These are phyloP conservation scores for Globisporangium apiculatum DNA, from an alignment of 352 stramenopile genomes.

Conservation along the genomic window DNA sequence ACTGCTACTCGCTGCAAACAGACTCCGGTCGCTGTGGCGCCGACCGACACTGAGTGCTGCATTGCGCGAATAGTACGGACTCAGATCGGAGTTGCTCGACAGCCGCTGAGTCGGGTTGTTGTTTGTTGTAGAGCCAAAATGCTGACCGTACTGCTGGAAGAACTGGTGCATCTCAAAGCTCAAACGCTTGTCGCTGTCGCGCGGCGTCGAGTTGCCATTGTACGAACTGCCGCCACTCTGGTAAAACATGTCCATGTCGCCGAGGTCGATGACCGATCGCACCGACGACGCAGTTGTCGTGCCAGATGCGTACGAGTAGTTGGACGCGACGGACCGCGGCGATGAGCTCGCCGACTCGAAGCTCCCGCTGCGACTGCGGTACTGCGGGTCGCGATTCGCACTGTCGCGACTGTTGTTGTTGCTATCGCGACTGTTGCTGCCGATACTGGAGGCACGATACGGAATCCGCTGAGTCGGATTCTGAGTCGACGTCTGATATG, in stretches of 20 bases:
- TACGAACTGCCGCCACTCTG: conserved; percentile 24
- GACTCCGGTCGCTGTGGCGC: conserved; percentile 18
- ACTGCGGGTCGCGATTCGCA: conserved; percentile 6
- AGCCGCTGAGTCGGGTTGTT: conserved; percentile 33
- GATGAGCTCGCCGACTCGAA: conserved; percentile 61
- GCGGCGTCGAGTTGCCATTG: conserved; percentile 19
- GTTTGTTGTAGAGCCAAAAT: not conserved
- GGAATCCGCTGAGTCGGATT: too few species aligned
- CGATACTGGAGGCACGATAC: too few species aligned
- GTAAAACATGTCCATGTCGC: conserved; percentile 80
- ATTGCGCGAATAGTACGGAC: conserved; percentile 25
- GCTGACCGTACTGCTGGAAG: conserved; percentile 48
- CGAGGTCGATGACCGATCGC: conserved; percentile 61
- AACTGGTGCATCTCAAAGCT: conserved; percentile 69
- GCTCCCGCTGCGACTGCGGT: conserved; percentile 28
- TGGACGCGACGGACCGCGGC: conserved; percentile 60
- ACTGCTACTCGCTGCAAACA: conserved; percentile 7
- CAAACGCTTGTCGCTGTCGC: conserved; percentile 33
- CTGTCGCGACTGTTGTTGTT: conserved; percentile 4
- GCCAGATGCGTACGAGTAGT: conserved; percentile 69
- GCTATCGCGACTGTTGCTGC: conserved; percentile 7
- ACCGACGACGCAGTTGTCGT: conserved; percentile 62
- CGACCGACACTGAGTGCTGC: conserved; percentile 18
- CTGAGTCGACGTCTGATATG: too few species aligned
- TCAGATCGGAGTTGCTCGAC: conserved; percentile 28